These are phyloP conservation scores for Lactarius sp. DNA, from an alignment of 768 basidiomycete genomes.

Conservation along the genomic window DNA sequence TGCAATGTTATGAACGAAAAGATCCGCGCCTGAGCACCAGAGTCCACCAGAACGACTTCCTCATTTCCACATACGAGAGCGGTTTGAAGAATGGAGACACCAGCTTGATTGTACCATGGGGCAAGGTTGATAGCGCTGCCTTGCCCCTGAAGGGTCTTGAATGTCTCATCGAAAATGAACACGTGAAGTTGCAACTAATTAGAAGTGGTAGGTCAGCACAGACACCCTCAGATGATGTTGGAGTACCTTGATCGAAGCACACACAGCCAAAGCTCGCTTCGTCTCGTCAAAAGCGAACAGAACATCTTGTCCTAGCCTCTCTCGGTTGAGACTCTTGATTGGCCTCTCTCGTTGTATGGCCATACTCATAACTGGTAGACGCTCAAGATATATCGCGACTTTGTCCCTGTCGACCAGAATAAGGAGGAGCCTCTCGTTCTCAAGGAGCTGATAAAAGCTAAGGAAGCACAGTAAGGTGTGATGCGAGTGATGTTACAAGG, in stretches of 20 bases:
- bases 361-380: not conserved
- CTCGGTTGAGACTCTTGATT: constrained; percentile 34
- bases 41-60: constrained; percentile 50
- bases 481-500: not conserved
- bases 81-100: constrained; percentile 32
- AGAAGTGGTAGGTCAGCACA: not conserved
- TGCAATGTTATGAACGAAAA: constrained; percentile 50
- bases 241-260: constrained; percentile 40
- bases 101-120: constrained; percentile 39
- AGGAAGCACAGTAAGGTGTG: not conserved
- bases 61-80: constrained; percentile 48
- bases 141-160: constrained; percentile 37
- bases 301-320: constrained; percentile 43
- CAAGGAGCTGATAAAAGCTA: constrained; percentile 19
- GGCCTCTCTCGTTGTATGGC: not conserved
- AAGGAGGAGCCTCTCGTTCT: constrained; percentile 20
- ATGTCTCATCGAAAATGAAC: constrained; percentile 45
- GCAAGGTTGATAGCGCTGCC: constrained; percentile 40
- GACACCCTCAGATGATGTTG: not conserved
- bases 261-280: constrained; percentile 46
- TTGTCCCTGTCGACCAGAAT: constrained; percentile 3
- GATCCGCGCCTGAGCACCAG: constrained; percentile 39
- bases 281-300: constrained; percentile 49
- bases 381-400: constrained; percentile 18
- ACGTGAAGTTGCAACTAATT: constrained; percentile 38